phyloP scores from a whole-genome alignment of 129 eudicot genomes.

The Chrysanthemum lavandulifolium region DNA sequence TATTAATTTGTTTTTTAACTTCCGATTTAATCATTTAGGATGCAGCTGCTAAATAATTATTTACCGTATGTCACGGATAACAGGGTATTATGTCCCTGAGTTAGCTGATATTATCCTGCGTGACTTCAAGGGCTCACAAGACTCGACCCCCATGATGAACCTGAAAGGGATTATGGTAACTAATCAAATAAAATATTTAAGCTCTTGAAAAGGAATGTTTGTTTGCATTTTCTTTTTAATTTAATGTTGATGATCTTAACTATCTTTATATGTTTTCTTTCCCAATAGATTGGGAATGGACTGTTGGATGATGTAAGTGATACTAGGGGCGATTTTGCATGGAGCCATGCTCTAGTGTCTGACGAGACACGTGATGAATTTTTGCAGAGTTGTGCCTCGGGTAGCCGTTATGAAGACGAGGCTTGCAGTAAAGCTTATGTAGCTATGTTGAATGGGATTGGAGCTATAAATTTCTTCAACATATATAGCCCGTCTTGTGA shows the following conservation, averaged over 20 bases:
- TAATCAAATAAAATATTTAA: not conserved
- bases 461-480: not conserved
- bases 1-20: not conserved
- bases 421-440: not conserved
- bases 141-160: not conserved
- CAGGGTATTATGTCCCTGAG: slow-evolving; percentile 5
- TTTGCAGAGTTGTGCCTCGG: not conserved
- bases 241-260: not conserved
- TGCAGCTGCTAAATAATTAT: not conserved
- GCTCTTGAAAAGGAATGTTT: not conserved
- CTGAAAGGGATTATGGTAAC: slow-evolving; percentile 10
- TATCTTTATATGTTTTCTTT: no score
- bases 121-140: not conserved
- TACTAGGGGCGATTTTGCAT: not conserved
- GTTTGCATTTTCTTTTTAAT: not conserved
- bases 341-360: not conserved
- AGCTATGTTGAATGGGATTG: not conserved
- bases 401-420: not conserved
- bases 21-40: not conserved
- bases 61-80: not conserved
- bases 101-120: not conserved
- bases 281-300: not conserved
- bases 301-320: not conserved
- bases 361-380: not conserved
- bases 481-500: not conserved